phyloP scores from a whole-genome alignment of 495 filamentous ascomycete genomes.

The Penicillium coprophilum region DNA sequence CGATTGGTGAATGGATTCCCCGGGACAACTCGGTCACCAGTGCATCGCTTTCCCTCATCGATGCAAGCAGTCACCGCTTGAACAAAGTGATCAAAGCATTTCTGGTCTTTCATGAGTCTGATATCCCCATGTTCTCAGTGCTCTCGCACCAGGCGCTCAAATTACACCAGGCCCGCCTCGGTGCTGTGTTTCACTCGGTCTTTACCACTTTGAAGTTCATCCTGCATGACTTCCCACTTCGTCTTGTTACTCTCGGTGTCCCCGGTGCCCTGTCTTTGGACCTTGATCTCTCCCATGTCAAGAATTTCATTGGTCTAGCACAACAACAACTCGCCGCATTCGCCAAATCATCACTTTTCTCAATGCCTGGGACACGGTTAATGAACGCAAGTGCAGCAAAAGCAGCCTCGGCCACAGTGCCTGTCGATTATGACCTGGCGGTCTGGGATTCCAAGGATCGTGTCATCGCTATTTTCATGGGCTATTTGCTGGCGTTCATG shows the following conservation, averaged over 20 bases:
- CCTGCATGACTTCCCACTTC: constrained; percentile 42
- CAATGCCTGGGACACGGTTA: constrained; percentile 28
- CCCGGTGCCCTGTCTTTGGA: constrained; percentile 25
- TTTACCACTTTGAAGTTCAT: constrained; percentile 33
- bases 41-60: constrained; percentile 48
- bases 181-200: constrained; percentile 18
- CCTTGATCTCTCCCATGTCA: constrained; percentile 16
- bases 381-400: constrained; percentile 26
- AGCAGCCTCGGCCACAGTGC: constrained; percentile 18
- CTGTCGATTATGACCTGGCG: constrained; percentile 61
- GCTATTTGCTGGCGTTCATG: constrained; percentile 73
- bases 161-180: constrained; percentile 46
- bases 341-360: constrained; percentile 20
- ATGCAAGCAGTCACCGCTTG: constrained; percentile 43
- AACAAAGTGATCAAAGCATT: constrained; percentile 46
- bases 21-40: constrained; percentile 43
- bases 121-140: constrained; percentile 61
- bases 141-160: constrained; percentile 60
- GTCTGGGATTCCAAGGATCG: constrained; percentile 78
- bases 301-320: constrained; percentile 10
- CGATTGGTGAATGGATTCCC: constrained; percentile 41
- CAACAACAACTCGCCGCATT: constrained; percentile 27
- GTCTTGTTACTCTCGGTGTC: constrained; percentile 30
- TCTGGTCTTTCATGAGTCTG: constrained; percentile 51
- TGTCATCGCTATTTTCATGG: constrained; percentile 73